phyloP scores from a whole-genome alignment of 2,329 filamentous ascomycete genomes.

The Lachnum nothofagi region DNA sequence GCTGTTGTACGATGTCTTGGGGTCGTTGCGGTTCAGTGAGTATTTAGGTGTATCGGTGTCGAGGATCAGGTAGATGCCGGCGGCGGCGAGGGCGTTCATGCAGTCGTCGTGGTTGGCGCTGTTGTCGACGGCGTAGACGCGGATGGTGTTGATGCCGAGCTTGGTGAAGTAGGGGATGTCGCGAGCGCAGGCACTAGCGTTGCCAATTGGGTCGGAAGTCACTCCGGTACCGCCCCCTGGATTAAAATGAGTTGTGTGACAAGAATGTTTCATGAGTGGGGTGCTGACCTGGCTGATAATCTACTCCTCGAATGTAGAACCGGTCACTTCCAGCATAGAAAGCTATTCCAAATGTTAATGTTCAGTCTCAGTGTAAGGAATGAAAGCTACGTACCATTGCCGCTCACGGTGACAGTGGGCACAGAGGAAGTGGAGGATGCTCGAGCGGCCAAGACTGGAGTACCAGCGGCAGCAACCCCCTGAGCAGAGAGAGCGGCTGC shows the following conservation, averaged over 20 bases:
- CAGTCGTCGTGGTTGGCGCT: constrained; percentile 62
- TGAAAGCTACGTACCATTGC: constrained; percentile 23
- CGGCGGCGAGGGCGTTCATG: constrained; percentile 61
- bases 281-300: constrained; percentile 53
- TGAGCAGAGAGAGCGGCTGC: constrained; percentile 2
- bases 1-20: constrained; percentile 60
- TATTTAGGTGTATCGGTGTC: constrained; percentile 68
- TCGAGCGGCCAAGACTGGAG: constrained; percentile 18
- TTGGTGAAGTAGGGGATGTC: constrained; percentile 63
- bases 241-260: no score
- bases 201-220: constrained; percentile 61
- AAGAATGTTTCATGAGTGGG: no score
- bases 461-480: constrained; percentile 14
- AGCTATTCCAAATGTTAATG: constrained; percentile 16
- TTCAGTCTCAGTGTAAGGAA: neutral
- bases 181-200: constrained; percentile 54
- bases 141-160: constrained; percentile 66
- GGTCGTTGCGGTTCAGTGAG: constrained; percentile 59
- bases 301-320: constrained; percentile 58
- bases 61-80: constrained; percentile 68
- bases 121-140: constrained; percentile 71
- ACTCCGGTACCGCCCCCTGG: constrained; percentile 40
- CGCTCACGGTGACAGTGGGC: constrained; percentile 25
- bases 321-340: constrained; percentile 30
- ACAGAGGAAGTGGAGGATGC: constrained; percentile 22